phyloP scores from a whole-genome alignment of 2,329 filamentous ascomycete genomes.

The Cladosporium sp. region DNA sequence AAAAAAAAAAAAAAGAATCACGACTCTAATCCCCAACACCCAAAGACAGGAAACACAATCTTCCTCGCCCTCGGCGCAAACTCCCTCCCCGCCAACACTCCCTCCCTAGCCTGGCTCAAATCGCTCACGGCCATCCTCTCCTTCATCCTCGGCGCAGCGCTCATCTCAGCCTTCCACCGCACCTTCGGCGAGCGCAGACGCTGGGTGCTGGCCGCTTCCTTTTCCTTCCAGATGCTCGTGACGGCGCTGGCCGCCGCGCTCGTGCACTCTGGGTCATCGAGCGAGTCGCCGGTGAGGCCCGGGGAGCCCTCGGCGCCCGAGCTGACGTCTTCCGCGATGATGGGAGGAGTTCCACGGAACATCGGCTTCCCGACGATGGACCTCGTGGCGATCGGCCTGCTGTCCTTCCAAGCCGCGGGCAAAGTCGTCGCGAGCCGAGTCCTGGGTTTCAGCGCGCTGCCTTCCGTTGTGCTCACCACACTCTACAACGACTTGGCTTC shows the following conservation, averaged over 20 bases:
- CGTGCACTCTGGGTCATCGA: conserved; percentile 33
- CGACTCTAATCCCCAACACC: neutral
- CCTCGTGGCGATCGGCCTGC: conserved; percentile 64
- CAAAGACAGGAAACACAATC: conserved; percentile 62
- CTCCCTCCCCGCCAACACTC: conserved; percentile 36
- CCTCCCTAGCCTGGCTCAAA: conserved; percentile 61
- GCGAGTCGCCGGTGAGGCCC: conserved; percentile 18
- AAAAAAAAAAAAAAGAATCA: neutral
- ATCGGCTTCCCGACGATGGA: conserved; percentile 40
- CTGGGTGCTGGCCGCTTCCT: conserved; percentile 58
- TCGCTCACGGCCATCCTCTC: conserved; percentile 65
- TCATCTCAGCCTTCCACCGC: conserved; percentile 68
- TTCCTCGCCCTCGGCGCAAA: conserved; percentile 70
- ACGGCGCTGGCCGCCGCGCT: conserved; percentile 39
- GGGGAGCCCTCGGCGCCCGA: conserved; percentile 22
- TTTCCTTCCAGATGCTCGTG: conserved; percentile 41
- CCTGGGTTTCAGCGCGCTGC: conserved; percentile 66
- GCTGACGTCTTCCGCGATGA: neutral
- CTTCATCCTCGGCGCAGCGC: conserved; percentile 70
- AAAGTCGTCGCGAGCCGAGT: conserved; percentile 71
- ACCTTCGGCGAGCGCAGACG: conserved; percentile 59
- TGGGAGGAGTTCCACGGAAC: conserved; percentile 1
- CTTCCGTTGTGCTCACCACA: conserved; percentile 75
- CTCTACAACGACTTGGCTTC: conserved; percentile 77
- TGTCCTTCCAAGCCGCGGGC: conserved; percentile 73